Evolutionary conservation across 31 red algal genomes (phyloP), one percentile per base, ranked within the genome.

Genomic region (Asparagopsis taxiformis): DNA sequence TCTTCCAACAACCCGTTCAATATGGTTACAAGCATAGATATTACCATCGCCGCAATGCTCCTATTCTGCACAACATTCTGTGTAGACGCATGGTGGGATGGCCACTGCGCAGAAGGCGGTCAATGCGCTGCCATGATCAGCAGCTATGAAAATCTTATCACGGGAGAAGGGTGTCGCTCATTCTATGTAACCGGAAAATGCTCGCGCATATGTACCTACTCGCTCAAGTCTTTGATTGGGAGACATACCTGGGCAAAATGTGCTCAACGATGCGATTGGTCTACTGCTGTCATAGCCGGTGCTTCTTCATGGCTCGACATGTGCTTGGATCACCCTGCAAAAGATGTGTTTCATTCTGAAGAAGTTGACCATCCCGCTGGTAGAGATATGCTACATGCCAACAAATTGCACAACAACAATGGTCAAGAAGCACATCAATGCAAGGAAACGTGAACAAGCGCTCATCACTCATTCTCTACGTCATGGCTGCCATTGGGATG

Each of bases 141-240:
- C 3, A 72, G 58, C 43, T 86, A 71, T 22, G 62, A 62, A 21
- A 60, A 24, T 28, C 37, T 86, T 5, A 64, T 86, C 1, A 54
- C 59, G 36, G 81, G 81, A 3, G 81, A 68, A 1, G 70, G 46
- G 8, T 86, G 81, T 51, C 34, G 31, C 28, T 86, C 81, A 28
- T 86, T 86, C 32, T 86, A 75, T 13, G 7, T 28, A 23, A 75
- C 81, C 19, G 81, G 81, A 9, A 75, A 75, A 51, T 86, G 81
- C 54, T 60, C 70, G 6, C 59, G 68, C 6, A 68, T 86, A 22
- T 86, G 81, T 52, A 66, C 81, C 33, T 76, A 50, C 37, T 75
- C 81, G 25, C 62, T 86, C 5, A 65, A 68, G 39, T 75, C 81
- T 21, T 23, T 76, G 20, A 57, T 86, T 51, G 61, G 54, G 23